phyloP scores from a whole-genome alignment of 2,329 filamentous ascomycete genomes.

The Ceratocystis colombiana region DNA sequence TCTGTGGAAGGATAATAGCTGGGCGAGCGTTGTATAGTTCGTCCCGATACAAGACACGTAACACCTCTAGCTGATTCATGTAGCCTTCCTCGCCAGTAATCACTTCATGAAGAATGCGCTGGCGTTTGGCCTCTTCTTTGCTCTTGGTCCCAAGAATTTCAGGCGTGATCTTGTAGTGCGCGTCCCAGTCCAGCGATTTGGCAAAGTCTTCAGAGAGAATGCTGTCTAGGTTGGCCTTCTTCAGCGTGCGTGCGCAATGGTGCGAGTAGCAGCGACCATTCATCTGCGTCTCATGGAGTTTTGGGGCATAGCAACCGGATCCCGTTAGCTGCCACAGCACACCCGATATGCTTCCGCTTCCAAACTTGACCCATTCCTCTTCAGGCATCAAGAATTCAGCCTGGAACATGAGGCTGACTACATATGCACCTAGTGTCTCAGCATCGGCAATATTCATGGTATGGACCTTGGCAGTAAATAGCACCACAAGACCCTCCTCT shows the following conservation, averaged over 20 bases:
- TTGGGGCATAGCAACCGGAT: constrained; percentile 79
- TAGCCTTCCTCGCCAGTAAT: constrained; percentile 86
- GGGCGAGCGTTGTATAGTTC: constrained; percentile 62
- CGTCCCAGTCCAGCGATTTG: constrained; percentile 69
- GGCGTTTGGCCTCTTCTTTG: constrained; percentile 82
- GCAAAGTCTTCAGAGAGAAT: constrained; percentile 60
- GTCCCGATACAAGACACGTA: constrained; percentile 77
- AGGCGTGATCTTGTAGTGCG: constrained; percentile 75
- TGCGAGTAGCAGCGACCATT: constrained; percentile 80
- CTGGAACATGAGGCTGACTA: constrained; percentile 70
- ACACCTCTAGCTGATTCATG: constrained; percentile 78
- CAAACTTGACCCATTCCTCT: constrained; percentile 97
- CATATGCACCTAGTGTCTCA: constrained; percentile 68
- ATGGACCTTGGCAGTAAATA: constrained; percentile 91
- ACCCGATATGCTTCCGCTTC: constrained; percentile 67
- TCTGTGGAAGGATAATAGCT: constrained; percentile 68
- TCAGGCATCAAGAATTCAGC: constrained; percentile 71
- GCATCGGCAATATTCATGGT: constrained; percentile 98
- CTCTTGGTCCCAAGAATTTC: constrained; percentile 60
- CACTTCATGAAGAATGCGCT: constrained; percentile 92
- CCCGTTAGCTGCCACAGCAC: constrained; percentile 91
- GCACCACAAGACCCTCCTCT: constrained; percentile 72
- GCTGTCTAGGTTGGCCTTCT: constrained; percentile 80
- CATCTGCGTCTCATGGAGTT: constrained; percentile 61
- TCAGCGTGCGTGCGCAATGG: constrained; percentile 86